phyloP scores from a whole-genome alignment of 305 asterid species.

The Plantago coronopus region DNA sequence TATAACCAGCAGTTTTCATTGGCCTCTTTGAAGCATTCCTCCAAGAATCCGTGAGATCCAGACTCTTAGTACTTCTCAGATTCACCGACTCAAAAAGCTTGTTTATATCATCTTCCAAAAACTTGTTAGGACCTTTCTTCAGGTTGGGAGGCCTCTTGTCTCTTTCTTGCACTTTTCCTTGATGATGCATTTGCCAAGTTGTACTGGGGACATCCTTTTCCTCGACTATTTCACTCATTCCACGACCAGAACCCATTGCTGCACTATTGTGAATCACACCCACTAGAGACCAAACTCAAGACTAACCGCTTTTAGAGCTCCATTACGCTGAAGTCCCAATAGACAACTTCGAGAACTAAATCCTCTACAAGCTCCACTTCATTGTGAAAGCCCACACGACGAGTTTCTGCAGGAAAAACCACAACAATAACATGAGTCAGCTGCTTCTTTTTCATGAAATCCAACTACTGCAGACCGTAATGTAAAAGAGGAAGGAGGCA shows the following conservation, averaged over 20 bases:
- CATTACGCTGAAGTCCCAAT: background rate
- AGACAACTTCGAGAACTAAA: background rate
- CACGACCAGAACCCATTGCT: constrained; percentile 43
- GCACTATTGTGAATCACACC: constrained; percentile 15
- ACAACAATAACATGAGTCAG: background rate
- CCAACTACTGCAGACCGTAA: background rate
- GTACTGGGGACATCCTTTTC: constrained; percentile 43
- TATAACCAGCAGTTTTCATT: constrained; percentile 51
- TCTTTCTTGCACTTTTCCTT: constrained; percentile 31
- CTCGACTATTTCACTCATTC: constrained; percentile 70
- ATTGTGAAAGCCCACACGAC: background rate
- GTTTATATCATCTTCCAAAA: constrained; percentile 64
- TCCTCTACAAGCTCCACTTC: background rate
- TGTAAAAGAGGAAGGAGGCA: background rate
- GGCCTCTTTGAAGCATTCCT: constrained; percentile 82
- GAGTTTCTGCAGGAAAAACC: constrained; percentile 5
- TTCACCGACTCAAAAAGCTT: constrained; percentile 70
- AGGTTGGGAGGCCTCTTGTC: constrained; percentile 49
- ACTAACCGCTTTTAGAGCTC: constrained; percentile 10
- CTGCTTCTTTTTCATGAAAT: background rate
- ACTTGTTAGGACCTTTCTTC: constrained; percentile 41
- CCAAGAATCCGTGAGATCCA: constrained; percentile 63
- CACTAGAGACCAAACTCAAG: background rate
- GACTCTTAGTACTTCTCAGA: constrained; percentile 60
- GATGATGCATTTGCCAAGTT: constrained; percentile 26